Base-by-base conservation (phyloP, 495 filamentous ascomycete genomes). In the Penicillium simplicissimum region DNA sequence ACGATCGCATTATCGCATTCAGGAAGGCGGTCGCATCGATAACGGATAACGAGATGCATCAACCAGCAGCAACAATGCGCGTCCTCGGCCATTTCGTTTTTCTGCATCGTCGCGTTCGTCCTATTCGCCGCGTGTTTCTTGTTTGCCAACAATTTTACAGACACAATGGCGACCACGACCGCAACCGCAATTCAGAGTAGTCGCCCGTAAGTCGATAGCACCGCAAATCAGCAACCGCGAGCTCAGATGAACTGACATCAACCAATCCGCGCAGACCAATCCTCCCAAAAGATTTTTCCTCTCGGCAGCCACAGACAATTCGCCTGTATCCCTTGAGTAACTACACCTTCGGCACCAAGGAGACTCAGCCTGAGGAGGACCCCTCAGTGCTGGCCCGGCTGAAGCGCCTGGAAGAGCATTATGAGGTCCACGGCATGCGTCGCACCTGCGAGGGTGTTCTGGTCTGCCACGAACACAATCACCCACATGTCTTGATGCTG, bases 341-440 rank as follows among this genome's bases (percentile, higher is more conserved):
- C 81, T 98, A 98, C 82, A 97, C 94, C 40, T 98, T 98, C 72
- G 94, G 94, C 58, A 96, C 93, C 17, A 98, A 98, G 76, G 95
- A 97, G 79, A 94, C 88, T 10, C 95, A 98, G 74, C 95, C 95
- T 2, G 95, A 98, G 76, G 95, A 98, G 75, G 95, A 98, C 71
- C 93, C 93, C 4, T 96, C 91, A 4, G 95, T 98, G 8, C 82
- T 96, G 51, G 93, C 94, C 33, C 91, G 95, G 5, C 84, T 98
- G 52, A 92, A 93, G 76, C 85, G 95, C 7, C 84, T 98, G 13
- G 92, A 98, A 71, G 92, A 98, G 66, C 93, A 98, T 76, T 98
- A 97, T 76, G 82, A 87, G 10, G 79, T 86, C 45, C 87, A 97
- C 80, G 95, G 95, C 63, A 98, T 98, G 95, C 88, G 95, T 38